Evolutionary conservation across 306 rosid species (phyloP).

Genomic region (Lagenaria siceraria): DNA sequence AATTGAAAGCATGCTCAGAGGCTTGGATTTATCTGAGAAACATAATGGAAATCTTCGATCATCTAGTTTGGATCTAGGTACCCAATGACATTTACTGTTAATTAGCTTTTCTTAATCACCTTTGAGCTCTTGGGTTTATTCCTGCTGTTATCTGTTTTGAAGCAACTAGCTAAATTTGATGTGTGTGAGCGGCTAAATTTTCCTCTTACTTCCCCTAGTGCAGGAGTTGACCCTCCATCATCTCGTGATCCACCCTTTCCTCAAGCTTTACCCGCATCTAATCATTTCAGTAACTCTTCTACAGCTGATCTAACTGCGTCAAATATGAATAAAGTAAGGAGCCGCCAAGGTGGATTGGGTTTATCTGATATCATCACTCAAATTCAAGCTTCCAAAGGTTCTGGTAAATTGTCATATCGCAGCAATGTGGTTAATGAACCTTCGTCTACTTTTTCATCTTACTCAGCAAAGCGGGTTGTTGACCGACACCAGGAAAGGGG

Average conservation of each 20-base stretch:
- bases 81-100: constrained; percentile 26
- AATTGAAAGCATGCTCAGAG: constrained; percentile 98
- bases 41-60: constrained; percentile 61
- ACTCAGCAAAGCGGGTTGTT: constrained; percentile 41
- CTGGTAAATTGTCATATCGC: constrained; percentile 45
- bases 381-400: constrained; percentile 91
- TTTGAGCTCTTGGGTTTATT: constrained; percentile 5
- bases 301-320: constrained; percentile 48
- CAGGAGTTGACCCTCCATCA: constrained; percentile 99
- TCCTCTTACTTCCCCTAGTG: constrained; percentile 76
- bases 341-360: constrained; percentile 76
- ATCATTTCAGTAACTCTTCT: constrained; percentile 45
- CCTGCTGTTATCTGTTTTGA: neutral
- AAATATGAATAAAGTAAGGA: constrained; percentile 46
- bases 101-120: constrained; percentile 15
- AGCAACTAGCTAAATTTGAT: constrained; percentile 9
- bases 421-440: constrained; percentile 40
- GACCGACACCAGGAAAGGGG: constrained; percentile 58
- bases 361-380: constrained; percentile 86
- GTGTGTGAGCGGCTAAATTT: constrained; percentile 69
- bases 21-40: constrained; percentile 83
- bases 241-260: constrained; percentile 99
- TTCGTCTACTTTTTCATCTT: constrained; percentile 42
- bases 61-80: constrained; percentile 99
- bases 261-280: constrained; percentile 73